phyloP scores from a whole-genome alignment of 2,329 filamentous ascomycete genomes.

The Stemphylium beticola region DNA sequence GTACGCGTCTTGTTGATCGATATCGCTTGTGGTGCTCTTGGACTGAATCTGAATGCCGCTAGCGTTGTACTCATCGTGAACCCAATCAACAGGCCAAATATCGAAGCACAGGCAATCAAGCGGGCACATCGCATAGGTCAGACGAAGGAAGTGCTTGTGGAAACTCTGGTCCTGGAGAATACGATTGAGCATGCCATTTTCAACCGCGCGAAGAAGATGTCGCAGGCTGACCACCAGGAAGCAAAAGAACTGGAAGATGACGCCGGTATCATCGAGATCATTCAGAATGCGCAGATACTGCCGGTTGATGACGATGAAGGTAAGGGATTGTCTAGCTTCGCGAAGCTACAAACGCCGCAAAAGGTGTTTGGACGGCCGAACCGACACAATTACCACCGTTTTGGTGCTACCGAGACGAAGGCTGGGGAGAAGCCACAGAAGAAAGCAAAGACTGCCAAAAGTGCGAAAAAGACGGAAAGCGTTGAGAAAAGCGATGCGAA shows the following conservation, averaged over 20 bases:
- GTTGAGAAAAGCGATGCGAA: background rate
- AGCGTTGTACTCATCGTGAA: constrained; percentile 89
- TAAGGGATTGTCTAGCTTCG: constrained; percentile 47
- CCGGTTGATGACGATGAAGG: constrained; percentile 46
- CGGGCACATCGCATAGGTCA: constrained; percentile 89
- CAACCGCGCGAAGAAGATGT: constrained; percentile 75
- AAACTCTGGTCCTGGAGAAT: constrained; percentile 79
- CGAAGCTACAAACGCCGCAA: constrained; percentile 50
- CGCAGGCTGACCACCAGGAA: constrained; percentile 62
- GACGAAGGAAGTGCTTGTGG: constrained; percentile 76
- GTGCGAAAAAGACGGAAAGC: background rate
- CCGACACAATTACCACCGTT: constrained; percentile 39
- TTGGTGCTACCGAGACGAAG: constrained; percentile 26
- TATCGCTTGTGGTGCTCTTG: constrained; percentile 85
- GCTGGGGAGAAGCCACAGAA: constrained; percentile 24
- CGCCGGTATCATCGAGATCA: constrained; percentile 63
- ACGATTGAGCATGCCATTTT: constrained; percentile 88
- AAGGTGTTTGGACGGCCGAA: constrained; percentile 53
- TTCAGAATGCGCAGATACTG: constrained; percentile 62
- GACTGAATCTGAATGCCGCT: constrained; percentile 82
- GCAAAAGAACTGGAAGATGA: constrained; percentile 66
- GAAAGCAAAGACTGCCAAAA: constrained; percentile 20
- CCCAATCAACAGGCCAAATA: constrained; percentile 81
- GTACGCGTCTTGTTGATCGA: constrained; percentile 89
- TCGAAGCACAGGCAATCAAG: constrained; percentile 91